These are phyloP conservation scores for Cercospora zeae-maydis DNA, from an alignment of 2,329 filamentous ascomycete species.

Conservation along the genomic window DNA sequence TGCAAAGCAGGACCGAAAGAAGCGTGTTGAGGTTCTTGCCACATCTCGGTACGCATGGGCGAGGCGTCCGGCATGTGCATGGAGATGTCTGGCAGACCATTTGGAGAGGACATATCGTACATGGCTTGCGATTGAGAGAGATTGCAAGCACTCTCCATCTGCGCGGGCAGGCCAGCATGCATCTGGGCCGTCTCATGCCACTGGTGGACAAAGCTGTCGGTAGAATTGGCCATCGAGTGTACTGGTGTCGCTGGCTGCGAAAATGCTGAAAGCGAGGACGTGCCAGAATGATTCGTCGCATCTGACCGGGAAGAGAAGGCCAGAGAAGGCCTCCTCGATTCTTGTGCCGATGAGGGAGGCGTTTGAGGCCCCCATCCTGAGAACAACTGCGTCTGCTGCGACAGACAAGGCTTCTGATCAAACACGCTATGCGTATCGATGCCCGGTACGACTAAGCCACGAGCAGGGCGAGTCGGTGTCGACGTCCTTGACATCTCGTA, in stretches of 20 bases:
- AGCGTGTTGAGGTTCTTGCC: neutral
- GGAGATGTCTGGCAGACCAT: neutral
- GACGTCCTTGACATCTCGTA: conserved; percentile 29
- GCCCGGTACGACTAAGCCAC: conserved; percentile 26
- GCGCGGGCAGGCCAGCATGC: conserved; percentile 6
- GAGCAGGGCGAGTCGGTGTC: conserved; percentile 25
- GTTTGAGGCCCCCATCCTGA: conserved; percentile 26
- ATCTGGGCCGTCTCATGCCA: conserved; percentile 21
- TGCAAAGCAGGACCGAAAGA: conserved; percentile 1
- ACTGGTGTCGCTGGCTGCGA: conserved; percentile 29
- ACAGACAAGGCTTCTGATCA: conserved; percentile 10
- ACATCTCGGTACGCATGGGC: conserved; percentile 6
- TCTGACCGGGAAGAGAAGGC: conserved; percentile 25
- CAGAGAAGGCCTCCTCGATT: conserved; percentile 31
- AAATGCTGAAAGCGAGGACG: conserved; percentile 22
- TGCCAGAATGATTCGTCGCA: conserved; percentile 21
- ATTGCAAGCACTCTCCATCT: conserved; percentile 12
- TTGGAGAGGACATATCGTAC: conserved; percentile 10
- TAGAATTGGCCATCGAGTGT: conserved; percentile 14
- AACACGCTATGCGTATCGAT: conserved; percentile 27
- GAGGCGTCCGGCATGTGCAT: conserved; percentile 7
- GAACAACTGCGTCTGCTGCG: conserved; percentile 15
- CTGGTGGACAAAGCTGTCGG: conserved; percentile 13
- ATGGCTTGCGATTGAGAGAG: conserved; percentile 11
- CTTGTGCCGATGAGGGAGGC: conserved; percentile 30